Evolutionary conservation across 805 yeast genomes (phyloP).

Genomic region (Suhomyces pyralidae): DNA sequence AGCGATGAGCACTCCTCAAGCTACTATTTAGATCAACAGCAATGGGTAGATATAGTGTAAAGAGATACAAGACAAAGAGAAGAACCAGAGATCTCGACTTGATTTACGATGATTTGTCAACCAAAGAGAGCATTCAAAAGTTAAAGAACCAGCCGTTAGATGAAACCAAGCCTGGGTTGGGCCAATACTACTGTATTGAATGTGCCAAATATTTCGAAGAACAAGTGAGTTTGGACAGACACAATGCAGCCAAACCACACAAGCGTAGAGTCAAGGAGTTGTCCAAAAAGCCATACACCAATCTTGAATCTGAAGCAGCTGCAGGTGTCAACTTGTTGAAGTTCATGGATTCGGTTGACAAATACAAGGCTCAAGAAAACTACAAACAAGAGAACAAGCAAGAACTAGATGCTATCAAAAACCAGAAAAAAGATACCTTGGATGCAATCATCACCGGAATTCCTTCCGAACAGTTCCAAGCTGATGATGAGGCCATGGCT

Average conservation of each 20-base stretch:
- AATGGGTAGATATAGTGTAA: slow-evolving; percentile 88
- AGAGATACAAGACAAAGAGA: slow-evolving; percentile 86
- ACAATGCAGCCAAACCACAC: slow-evolving; percentile 74
- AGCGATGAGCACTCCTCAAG: not conserved
- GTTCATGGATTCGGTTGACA: slow-evolving; percentile 62
- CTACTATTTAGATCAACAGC: slow-evolving; percentile 7
- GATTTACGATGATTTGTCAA: slow-evolving; percentile 70
- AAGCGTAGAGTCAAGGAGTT: slow-evolving; percentile 80
- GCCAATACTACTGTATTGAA: slow-evolving; percentile 90
- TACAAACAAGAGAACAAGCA: slow-evolving; percentile 43
- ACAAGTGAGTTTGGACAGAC: slow-evolving; percentile 67
- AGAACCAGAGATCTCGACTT: slow-evolving; percentile 81
- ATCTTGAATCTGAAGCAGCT: slow-evolving; percentile 88
- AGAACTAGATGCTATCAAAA: slow-evolving; percentile 32
- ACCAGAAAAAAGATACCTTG: slow-evolving; percentile 37
- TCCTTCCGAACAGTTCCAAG: slow-evolving; percentile 9
- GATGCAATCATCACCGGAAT: slow-evolving; percentile 23
- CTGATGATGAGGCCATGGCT: not conserved
- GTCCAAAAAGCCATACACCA: slow-evolving; percentile 77
- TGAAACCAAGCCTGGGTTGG: slow-evolving; percentile 89
- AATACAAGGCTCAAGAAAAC: slow-evolving; percentile 47
- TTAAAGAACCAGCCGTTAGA: slow-evolving; percentile 82
- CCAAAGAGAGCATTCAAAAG: slow-evolving; percentile 57
- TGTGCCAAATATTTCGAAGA: slow-evolving; percentile 91
- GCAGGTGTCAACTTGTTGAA: slow-evolving; percentile 71